Evolutionary conservation across 1,284 basidiomycete species (phyloP).

Genomic region (Moesziomyces parantarcticus): DNA sequence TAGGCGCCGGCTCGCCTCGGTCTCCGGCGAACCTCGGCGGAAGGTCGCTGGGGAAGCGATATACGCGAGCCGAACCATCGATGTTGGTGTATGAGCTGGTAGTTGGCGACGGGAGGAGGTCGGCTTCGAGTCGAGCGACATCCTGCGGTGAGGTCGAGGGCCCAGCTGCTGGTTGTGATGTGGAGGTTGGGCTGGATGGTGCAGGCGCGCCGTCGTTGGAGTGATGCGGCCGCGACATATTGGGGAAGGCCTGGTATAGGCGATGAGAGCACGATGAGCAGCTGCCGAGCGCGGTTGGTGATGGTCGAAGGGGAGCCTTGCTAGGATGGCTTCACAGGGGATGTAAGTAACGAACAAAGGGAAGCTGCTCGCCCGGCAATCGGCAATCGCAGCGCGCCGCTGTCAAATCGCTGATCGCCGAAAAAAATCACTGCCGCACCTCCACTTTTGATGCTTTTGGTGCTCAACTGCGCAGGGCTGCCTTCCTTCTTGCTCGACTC

Average conservation of each 20-base stretch:
- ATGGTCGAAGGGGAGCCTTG: too few species aligned
- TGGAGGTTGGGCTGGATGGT: slow-evolving; percentile 7
- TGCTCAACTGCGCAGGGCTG: too few species aligned
- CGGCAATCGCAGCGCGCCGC: too few species aligned
- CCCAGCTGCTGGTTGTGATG: not conserved
- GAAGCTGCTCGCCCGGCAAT: too few species aligned
- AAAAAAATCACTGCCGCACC: too few species aligned
- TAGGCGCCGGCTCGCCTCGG: slow-evolving; percentile 9
- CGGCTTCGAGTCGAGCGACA: slow-evolving; percentile 25
- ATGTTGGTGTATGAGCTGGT: slow-evolving; percentile 22
- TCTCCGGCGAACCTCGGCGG: slow-evolving; percentile 22
- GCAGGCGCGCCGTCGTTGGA: slow-evolving; percentile 1
- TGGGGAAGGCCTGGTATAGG: not conserved
- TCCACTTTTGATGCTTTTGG: too few species aligned
- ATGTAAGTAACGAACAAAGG: too few species aligned
- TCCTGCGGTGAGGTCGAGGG: slow-evolving; percentile 1
- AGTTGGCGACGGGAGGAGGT: slow-evolving; percentile 41
- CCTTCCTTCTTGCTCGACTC: too few species aligned
- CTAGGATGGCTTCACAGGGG: too few species aligned
- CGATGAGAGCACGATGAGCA: too few species aligned
- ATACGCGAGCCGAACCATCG: slow-evolving; percentile 34
- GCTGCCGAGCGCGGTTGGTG: too few species aligned
- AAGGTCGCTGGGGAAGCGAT: slow-evolving; percentile 29
- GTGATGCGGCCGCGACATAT: not conserved
- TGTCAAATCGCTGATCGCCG: too few species aligned